Conservation (phyloP, 805 yeast species). For the Candida boidinii region DNA sequence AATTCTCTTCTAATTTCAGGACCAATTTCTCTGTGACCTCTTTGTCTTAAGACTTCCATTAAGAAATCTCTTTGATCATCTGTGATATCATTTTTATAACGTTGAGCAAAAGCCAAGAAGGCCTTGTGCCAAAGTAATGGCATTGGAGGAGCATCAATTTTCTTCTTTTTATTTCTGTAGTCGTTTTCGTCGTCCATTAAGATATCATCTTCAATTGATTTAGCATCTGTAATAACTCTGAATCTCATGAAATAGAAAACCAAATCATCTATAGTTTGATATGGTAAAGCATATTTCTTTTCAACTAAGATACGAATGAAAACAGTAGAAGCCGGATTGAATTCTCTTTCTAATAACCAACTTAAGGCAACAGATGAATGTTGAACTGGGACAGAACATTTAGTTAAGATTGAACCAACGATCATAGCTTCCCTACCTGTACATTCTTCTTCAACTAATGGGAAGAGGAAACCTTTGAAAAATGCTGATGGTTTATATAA, state of each 20-base stretch:
- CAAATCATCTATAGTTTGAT: slow-evolving; percentile 88
- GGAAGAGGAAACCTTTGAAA: slow-evolving; percentile 92
- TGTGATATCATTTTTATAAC: slow-evolving; percentile 96
- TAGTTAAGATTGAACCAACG: slow-evolving; percentile 83
- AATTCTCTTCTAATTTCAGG: slow-evolving; percentile 94
- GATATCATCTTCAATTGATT: slow-evolving; percentile 25
- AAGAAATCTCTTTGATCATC: slow-evolving; percentile 95
- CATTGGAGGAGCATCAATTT: slow-evolving; percentile 44
- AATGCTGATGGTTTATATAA: slow-evolving; percentile 96
- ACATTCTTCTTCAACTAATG: slow-evolving; percentile 82
- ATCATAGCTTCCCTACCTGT: slow-evolving; percentile 90
- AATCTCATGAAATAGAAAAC: slow-evolving; percentile 93
- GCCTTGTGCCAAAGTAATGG: slow-evolving; percentile 99
- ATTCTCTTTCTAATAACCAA: slow-evolving; percentile 73
- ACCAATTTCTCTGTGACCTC: slow-evolving; percentile 82
- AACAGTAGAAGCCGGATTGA: slow-evolving; percentile 81
- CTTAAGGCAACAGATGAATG: slow-evolving; percentile 95
- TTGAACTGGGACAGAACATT: slow-evolving; percentile 86
- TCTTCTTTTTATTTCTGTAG: slow-evolving; percentile 21
- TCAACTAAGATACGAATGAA: slow-evolving; percentile 85
- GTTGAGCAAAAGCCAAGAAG: slow-evolving; percentile 86
- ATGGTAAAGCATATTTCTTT: slow-evolving; percentile 94
- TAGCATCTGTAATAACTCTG: slow-evolving; percentile 48
- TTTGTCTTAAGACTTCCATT: slow-evolving; percentile 82
- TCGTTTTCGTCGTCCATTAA: slow-evolving; percentile 24